Conservation (phyloP, 805 yeast genomes). For the Starmerella khaoyaiensis region DNA sequence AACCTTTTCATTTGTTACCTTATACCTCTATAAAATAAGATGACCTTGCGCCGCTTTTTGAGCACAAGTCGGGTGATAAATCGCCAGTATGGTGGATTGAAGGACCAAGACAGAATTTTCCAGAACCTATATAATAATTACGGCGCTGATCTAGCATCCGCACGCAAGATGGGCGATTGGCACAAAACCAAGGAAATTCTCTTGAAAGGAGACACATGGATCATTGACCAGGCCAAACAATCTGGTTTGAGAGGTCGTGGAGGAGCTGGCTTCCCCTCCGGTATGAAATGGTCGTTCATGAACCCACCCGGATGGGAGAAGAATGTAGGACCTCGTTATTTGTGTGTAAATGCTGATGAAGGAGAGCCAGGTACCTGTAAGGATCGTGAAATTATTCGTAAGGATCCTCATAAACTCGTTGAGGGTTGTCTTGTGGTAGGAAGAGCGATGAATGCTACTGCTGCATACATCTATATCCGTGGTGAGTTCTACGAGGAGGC, state of each 20-base stretch:
- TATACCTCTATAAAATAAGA: background rate
- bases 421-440: constrained; percentile 89
- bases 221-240: constrained; percentile 72
- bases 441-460: constrained; percentile 84
- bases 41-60: constrained; percentile 18
- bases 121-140: constrained; percentile 68
- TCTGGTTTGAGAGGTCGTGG: constrained; percentile 86
- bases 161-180: constrained; percentile 81
- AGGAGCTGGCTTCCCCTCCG: constrained; percentile 89
- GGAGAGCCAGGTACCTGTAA: constrained; percentile 94
- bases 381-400: constrained; percentile 81
- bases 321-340: constrained; percentile 74
- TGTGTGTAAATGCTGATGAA: constrained; percentile 86
- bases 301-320: constrained; percentile 94
- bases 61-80: constrained; percentile 15
- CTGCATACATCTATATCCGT: constrained; percentile 81
- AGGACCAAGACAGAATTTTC: constrained; percentile 75
- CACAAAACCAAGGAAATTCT: constrained; percentile 77
- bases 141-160: constrained; percentile 62
- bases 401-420: constrained; percentile 81
- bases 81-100: constrained; percentile 56
- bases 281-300: constrained; percentile 87
- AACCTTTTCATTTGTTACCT: background rate
- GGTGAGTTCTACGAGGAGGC: constrained; percentile 86
- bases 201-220: constrained; percentile 77